Base-by-base conservation (phyloP, 2,329 filamentous ascomycete genomes). In the Gnomoniopsis smithogilvyi region DNA sequence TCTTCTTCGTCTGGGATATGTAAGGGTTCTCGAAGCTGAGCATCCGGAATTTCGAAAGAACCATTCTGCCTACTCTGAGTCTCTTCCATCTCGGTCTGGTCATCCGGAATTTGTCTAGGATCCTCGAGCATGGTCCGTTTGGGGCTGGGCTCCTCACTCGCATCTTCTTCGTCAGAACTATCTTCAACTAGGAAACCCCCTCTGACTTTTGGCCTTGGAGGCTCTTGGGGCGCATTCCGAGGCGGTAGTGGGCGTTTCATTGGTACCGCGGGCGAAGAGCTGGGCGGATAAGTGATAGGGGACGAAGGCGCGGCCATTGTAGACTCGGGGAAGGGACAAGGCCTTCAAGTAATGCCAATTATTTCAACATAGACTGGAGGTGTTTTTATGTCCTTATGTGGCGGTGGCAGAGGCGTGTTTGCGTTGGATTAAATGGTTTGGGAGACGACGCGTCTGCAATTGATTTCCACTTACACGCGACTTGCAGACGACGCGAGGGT, bases 101-200 rank as follows among this genome's bases (percentile, higher is more conserved):
- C 34, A 47, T 61, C 60, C 3, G 52, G 67, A 62, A 12, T 62
- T 65, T 21, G 68, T 66, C 61, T 54, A 11, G 55, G 59, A 33
- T 67, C 68, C 2, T 71, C 70, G 6, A 78, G 62, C 77, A 80
- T 80, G 41, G 74, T 70, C 61, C 75, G 70, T 65, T 80, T 80
- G 2, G 76, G 65, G 4, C 70, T 72, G 14, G 75, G 76, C 41
- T 74, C 72, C 41, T 56, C 24, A n/a, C 62, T 48, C 51, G 71
- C 65, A 43, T 73, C 68, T 2, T 75, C 73, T 8, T 71, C 69
- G 36, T 75, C 74, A 2, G 72, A 75, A 56, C 74, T 73, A 59
- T 78, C 76, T 54, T 79, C 76, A 38, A 75, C 64, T 3, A 80
- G 65, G 62, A 80, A 80, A 3, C 78, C 77, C 26, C 72, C 73